Conservation (phyloP, 495 filamentous ascomycete genomes). For the Sordaria brevicollis region DNA sequence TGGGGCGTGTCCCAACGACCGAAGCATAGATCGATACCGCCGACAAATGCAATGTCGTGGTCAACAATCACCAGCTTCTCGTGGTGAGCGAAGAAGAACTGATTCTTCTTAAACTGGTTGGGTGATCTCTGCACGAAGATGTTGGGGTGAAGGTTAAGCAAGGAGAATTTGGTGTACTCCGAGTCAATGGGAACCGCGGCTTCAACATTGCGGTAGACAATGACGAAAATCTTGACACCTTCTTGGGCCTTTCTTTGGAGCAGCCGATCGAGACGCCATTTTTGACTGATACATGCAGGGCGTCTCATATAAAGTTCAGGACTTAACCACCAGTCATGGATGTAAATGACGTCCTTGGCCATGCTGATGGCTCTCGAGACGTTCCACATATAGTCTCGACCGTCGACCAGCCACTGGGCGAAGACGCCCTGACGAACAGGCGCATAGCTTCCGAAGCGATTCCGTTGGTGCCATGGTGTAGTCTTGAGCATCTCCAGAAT, state of each 20-base stretch:
- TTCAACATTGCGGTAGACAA: constrained; percentile 97
- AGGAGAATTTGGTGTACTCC: constrained; percentile 96
- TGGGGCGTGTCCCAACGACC: constrained; percentile 95
- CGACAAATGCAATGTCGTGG: constrained; percentile 91
- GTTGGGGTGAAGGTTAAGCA: constrained; percentile 92
- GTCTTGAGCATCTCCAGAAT: constrained; percentile 72
- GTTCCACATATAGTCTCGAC: constrained; percentile 98
- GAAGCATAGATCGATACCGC: constrained; percentile 95
- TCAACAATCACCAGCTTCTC: constrained; percentile 96
- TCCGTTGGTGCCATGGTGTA: constrained; percentile 69
- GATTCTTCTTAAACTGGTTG: constrained; percentile 96
- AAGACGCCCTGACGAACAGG: constrained; percentile 78
- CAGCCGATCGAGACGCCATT: constrained; percentile 94
- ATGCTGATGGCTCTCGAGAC: constrained; percentile 95
- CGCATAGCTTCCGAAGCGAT: constrained; percentile 90
- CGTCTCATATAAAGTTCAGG: constrained; percentile 94
- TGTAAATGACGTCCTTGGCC: constrained; percentile 97
- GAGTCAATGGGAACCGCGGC: constrained; percentile 96
- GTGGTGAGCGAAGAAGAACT: constrained; percentile 99
- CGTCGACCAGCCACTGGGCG: constrained; percentile 96
- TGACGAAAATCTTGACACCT: constrained; percentile 96
- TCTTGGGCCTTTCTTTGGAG: constrained; percentile 86
- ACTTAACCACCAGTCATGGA: constrained; percentile 98
- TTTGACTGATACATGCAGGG: constrained; percentile 93
- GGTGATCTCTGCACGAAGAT: constrained; percentile 92